phyloP scores from a whole-genome alignment of 2,329 filamentous ascomycete genomes.

The Colletotrichum filicis region DNA sequence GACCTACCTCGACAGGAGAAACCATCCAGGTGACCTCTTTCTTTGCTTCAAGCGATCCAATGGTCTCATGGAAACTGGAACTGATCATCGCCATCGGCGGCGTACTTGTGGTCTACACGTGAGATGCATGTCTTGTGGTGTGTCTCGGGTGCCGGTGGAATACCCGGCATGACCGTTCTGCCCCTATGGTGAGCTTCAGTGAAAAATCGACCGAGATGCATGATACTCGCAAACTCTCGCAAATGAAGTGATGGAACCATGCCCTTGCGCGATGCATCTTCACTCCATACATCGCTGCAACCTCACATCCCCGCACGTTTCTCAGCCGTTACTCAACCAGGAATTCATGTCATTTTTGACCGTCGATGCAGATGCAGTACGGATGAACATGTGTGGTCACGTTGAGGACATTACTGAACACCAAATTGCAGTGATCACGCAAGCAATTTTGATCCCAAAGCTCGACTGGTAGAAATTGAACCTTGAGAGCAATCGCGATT shows the following conservation, averaged over 20 bases:
- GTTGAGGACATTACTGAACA: background rate
- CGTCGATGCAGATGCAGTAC: background rate
- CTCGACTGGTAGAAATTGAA: background rate
- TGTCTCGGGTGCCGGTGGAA: background rate
- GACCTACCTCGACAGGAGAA: background rate
- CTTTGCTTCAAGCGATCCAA: conserved; percentile 17
- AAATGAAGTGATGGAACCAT: conserved; percentile 4
- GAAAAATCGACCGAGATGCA: background rate
- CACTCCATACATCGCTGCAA: background rate
- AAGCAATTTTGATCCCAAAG: background rate
- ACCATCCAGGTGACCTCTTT: conserved; percentile 10
- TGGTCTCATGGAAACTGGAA: background rate
- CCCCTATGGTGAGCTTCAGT: background rate
- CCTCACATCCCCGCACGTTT: conserved; percentile 9
- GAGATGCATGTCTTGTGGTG: conserved; percentile 5
- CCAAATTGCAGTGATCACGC: background rate
- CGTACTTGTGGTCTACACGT: conserved; percentile 3
- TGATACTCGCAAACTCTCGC: conserved; percentile 5
- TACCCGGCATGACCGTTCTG: background rate
- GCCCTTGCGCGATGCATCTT: background rate
- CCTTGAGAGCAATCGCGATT: background rate
- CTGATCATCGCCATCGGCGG: background rate
- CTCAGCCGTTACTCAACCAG: background rate
- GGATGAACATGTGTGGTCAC: conserved; percentile 16
- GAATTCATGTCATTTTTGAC: conserved; percentile 4